Percentiles rank a stretch among this genome's conserved stretches.
These are phyloP conservation scores for Aspergillus brunneoviolaceus DNA, from an alignment of 2,329 filamentous ascomycete species.

Conservation along the genomic window DNA sequence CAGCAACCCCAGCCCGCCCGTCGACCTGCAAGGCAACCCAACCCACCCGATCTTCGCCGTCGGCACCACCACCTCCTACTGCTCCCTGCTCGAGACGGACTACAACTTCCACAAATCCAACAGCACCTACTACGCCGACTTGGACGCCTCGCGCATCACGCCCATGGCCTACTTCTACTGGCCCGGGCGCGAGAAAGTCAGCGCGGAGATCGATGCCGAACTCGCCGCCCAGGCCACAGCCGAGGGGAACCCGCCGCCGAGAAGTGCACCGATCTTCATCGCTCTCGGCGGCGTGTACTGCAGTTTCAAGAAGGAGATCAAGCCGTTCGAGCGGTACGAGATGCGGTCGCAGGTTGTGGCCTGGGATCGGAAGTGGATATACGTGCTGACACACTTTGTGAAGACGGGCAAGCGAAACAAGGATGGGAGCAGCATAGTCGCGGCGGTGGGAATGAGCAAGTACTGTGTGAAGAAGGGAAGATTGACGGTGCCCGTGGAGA, in stretches of 20 bases:
- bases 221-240: conserved; percentile 46
- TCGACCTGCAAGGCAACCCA: conserved; percentile 18
- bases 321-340: conserved; percentile 67
- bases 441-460: no score
- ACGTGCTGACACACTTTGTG: conserved; percentile 55
- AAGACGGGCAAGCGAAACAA: no score
- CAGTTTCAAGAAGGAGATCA: conserved; percentile 72
- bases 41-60: conserved; percentile 70
- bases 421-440: no score
- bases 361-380: conserved; percentile 83
- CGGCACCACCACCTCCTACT: conserved; percentile 64
- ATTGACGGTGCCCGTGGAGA: no score
- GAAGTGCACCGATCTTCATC: no score
- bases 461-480: no score
- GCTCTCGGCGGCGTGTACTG: conserved; percentile 72
- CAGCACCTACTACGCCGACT: conserved; percentile 81
- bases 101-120: conserved; percentile 83
- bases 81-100: conserved; percentile 75
- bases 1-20: no score
- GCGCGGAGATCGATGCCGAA: conserved; percentile 54
- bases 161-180: conserved; percentile 69
- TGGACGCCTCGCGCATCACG: conserved; percentile 79
- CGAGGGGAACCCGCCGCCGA: conserved; percentile 29
- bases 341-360: conserved; percentile 68
- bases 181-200: conserved; percentile 55